These are phyloP conservation scores for Sporothrix luriei DNA, from an alignment of 2,329 filamentous ascomycete genomes.

Conservation along the genomic window DNA sequence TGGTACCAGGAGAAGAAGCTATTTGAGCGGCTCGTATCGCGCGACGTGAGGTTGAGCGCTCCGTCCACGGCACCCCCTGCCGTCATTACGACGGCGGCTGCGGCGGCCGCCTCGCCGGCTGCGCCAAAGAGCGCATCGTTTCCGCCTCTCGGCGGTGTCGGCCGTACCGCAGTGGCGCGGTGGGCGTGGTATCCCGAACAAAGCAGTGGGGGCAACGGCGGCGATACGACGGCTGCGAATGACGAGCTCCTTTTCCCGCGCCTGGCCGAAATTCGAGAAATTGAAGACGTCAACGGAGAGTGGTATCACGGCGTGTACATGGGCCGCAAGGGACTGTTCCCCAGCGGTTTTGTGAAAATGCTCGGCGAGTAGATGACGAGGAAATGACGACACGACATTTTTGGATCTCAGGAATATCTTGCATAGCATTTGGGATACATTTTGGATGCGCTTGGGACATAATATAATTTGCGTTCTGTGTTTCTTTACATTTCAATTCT, in stretches of 20 bases:
- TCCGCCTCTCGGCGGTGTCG: conserved; percentile 75
- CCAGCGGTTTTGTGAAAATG: conserved; percentile 67
- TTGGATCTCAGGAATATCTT: neutral
- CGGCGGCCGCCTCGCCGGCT: conserved; percentile 37
- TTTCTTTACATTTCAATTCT: neutral
- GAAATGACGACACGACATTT: neutral
- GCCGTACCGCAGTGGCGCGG: conserved; percentile 62
- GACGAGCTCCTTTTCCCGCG: conserved; percentile 86
- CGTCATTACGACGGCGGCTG: neutral
- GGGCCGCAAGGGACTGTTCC: conserved; percentile 77
- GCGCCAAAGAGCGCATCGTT: conserved; percentile 49
- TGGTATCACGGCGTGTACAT: conserved; percentile 90
- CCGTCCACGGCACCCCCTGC: conserved; percentile 23
- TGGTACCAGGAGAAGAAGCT: conserved; percentile 45
- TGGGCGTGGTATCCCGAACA: conserved; percentile 79
- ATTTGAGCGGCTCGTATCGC: conserved; percentile 53
- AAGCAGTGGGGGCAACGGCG: conserved; percentile 52
- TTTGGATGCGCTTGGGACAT: neutral
- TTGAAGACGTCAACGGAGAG: conserved; percentile 84
- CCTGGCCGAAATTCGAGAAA: conserved; percentile 79
- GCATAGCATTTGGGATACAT: conserved; percentile 7
- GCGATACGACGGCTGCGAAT: conserved; percentile 53
- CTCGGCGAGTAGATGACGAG: neutral
- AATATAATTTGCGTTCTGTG: neutral
- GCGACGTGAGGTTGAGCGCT: conserved; percentile 52